These are phyloP conservation scores for Coemansia sp. DNA, from an alignment of 192 early-diverging fungal genomes.

Conservation along the genomic window DNA sequence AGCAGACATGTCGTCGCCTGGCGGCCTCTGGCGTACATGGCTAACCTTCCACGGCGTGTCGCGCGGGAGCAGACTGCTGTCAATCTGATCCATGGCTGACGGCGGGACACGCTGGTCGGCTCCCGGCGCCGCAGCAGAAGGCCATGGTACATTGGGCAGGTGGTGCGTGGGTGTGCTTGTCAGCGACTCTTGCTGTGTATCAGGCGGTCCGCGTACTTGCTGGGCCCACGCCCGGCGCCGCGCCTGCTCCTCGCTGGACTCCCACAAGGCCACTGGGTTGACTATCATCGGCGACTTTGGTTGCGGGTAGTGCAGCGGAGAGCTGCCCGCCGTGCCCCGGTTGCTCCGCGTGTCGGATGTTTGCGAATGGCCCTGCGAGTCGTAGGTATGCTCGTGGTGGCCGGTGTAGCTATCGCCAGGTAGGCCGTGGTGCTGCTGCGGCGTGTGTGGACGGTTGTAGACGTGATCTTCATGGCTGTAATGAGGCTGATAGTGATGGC, in stretches of 20 bases:
- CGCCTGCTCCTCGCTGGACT: constrained; percentile 44
- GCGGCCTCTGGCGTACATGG: constrained; percentile 42
- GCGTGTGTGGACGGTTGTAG: not conserved
- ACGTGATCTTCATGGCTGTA: not conserved
- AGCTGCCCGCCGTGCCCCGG: constrained; percentile 18
- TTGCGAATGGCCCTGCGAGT: constrained; percentile 5
- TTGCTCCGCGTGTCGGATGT: constrained; percentile 1
- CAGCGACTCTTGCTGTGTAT: not conserved
- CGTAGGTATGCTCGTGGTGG: not conserved
- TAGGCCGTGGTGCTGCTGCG: not conserved
- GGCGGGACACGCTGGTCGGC: constrained; percentile 11
- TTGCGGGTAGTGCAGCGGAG: constrained; percentile 43
- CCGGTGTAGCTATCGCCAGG: not conserved
- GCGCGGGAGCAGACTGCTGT: constrained; percentile 42
- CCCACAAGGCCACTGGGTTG: constrained; percentile 52
- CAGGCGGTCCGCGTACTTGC: constrained; percentile 7
- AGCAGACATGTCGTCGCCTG: not conserved
- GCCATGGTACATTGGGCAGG: not conserved
- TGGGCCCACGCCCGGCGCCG: constrained; percentile 45
- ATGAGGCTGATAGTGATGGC: constrained; percentile 1
- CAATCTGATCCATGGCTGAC: constrained; percentile 35
- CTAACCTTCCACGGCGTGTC: constrained; percentile 51
- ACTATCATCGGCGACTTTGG: constrained; percentile 46
- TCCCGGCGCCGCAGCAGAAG: not conserved
- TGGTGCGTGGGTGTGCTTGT: too few relatives aligned